These are phyloP conservation scores for Wickerhamiella dianesei DNA, from an alignment of 805 yeast species.

Conservation along the genomic window DNA sequence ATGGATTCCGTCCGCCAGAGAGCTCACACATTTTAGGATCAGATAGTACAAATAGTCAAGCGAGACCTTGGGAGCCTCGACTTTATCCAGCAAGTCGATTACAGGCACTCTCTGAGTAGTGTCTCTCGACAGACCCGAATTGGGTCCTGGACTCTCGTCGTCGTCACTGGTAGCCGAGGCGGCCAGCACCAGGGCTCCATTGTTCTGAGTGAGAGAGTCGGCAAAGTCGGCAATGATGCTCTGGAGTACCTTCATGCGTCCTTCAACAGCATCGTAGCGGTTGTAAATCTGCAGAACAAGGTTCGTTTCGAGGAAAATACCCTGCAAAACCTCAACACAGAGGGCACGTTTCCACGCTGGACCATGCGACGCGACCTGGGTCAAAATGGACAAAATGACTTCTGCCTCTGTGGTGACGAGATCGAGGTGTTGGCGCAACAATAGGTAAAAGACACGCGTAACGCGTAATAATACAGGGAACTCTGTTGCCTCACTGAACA, in stretches of 20 bases:
- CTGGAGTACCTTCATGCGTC: slow-evolving; percentile 8
- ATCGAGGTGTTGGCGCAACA: slow-evolving; percentile 48
- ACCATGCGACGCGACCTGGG: slow-evolving; percentile 50
- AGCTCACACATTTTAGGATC: slow-evolving; percentile 38
- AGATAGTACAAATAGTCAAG: slow-evolving; percentile 48
- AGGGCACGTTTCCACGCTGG: slow-evolving; percentile 63
- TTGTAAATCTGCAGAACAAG: slow-evolving; percentile 40
- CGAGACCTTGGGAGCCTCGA: slow-evolving; percentile 60
- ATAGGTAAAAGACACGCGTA: slow-evolving; percentile 50
- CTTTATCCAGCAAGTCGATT: slow-evolving; percentile 68
- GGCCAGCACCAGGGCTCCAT: slow-evolving; percentile 8
- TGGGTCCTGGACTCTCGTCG: not conserved
- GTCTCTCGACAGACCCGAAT: not conserved
- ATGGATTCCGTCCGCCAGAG: slow-evolving; percentile 52
- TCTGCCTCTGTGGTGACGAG: slow-evolving; percentile 66
- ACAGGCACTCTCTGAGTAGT: slow-evolving; percentile 6
- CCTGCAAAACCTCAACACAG: slow-evolving; percentile 58
- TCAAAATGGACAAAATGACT: slow-evolving; percentile 60
- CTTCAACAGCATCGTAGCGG: slow-evolving; percentile 47
- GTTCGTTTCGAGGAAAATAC: slow-evolving; percentile 42
- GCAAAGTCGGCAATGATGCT: slow-evolving; percentile 9
- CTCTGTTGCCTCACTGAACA: slow-evolving; percentile 39
- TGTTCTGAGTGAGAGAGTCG: slow-evolving; percentile 5
- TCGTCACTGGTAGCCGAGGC: not conserved
- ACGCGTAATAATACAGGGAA: slow-evolving; percentile 66